A percentile compares a stretch with the other conserved stretches of the same genome.
phyloP scores from a whole-genome alignment of 192 early-diverging fungal genomes.

The Backusella australiensis region DNA sequence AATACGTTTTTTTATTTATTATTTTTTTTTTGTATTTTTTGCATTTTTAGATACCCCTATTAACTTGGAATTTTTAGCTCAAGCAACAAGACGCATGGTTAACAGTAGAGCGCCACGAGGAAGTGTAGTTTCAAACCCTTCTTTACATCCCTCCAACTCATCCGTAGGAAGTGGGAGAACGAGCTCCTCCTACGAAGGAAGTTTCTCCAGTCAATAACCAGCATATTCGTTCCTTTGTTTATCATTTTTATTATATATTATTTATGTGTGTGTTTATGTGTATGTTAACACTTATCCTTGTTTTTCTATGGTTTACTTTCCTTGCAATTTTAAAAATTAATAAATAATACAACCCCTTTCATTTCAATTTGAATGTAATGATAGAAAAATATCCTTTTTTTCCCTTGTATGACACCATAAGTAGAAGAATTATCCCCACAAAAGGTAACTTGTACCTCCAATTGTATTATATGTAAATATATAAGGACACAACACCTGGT shows the following conservation, averaged over 20 bases:
- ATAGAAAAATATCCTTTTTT: neutral
- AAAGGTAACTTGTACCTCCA: neutral
- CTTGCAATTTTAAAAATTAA: conserved; percentile 1
- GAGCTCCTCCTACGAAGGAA: neutral
- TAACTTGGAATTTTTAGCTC: neutral
- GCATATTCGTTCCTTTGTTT: neutral
- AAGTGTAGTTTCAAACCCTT: neutral
- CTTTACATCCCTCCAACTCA: neutral
- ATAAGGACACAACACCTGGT: neutral
- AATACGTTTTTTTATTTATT: neutral
- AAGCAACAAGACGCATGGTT: conserved; percentile 11
- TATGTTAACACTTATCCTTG: neutral
- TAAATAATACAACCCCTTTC: conserved; percentile 4
- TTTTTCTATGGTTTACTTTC: neutral
- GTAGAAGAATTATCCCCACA: neutral
- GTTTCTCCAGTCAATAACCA: conserved; percentile 1
- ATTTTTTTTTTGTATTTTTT: neutral
- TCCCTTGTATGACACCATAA: neutral
- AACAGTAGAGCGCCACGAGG: conserved; percentile 6
- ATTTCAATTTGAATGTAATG: neutral
- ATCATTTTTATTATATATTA: conserved; percentile 1
- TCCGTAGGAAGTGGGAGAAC: neutral
- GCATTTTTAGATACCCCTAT: neutral
- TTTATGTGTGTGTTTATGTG: conserved; percentile 1
- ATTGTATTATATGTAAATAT: neutral